These are phyloP conservation scores for Phytophthora lateralis DNA, from an alignment of 352 stramenopile species.

Conservation along the genomic window DNA sequence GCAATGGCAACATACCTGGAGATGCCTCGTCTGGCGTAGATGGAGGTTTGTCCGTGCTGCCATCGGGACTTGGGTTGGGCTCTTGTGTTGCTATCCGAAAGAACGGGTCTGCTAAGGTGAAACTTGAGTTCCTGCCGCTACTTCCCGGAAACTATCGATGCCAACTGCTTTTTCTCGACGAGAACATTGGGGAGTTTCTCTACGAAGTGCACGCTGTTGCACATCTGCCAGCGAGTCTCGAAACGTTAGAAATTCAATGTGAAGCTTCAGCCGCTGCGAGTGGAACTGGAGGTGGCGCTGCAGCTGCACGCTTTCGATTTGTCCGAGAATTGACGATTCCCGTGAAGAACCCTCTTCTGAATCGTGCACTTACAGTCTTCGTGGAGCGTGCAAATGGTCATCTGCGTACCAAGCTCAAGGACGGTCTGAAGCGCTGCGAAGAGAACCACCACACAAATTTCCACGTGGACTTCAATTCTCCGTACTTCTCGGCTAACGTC, in stretches of 20 bases:
- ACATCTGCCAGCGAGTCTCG: slow-evolving; percentile 72
- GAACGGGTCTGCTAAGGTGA: slow-evolving; percentile 65
- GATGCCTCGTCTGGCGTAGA: slow-evolving; percentile 11
- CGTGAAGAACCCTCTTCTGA: slow-evolving; percentile 79
- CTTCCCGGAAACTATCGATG: slow-evolving; percentile 89
- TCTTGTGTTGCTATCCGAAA: slow-evolving; percentile 46
- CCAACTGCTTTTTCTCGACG: slow-evolving; percentile 91
- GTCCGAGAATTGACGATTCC: slow-evolving; percentile 81
- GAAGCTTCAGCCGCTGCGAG: slow-evolving; percentile 38
- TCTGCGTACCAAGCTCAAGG: slow-evolving; percentile 76
- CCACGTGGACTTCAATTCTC: slow-evolving; percentile 85
- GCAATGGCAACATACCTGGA: slow-evolving; percentile 17
- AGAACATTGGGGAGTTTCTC: slow-evolving; percentile 93
- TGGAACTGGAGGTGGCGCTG: slow-evolving; percentile 2
- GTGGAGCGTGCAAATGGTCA: slow-evolving; percentile 73
- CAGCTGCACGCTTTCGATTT: slow-evolving; percentile 49
- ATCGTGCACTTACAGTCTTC: slow-evolving; percentile 67
- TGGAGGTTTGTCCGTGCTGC: slow-evolving; percentile 6
- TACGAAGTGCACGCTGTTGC: slow-evolving; percentile 90
- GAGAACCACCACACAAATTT: slow-evolving; percentile 72
- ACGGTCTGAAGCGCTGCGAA: slow-evolving; percentile 79
- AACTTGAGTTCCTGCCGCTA: slow-evolving; percentile 91
- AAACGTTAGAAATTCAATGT: slow-evolving; percentile 85
- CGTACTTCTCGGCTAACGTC: slow-evolving; percentile 77
- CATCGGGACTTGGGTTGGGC: slow-evolving; percentile 20